These are phyloP conservation scores for Hortiboletus campestris DNA, from an alignment of 768 basidiomycete genomes.

Conservation along the genomic window DNA sequence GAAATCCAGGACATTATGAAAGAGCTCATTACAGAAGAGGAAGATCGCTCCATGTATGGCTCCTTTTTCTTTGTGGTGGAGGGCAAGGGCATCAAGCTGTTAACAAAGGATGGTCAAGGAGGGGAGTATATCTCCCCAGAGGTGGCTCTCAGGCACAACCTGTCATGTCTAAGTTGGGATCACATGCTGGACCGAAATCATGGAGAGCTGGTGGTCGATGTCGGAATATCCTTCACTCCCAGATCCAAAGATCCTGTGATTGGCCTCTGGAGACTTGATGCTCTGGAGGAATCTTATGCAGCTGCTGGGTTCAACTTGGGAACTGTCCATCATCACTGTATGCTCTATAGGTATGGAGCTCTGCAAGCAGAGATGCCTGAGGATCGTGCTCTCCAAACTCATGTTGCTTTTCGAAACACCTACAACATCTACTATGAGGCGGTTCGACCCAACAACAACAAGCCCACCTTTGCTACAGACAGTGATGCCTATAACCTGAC, in stretches of 20 bases:
- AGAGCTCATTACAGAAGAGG: not conserved
- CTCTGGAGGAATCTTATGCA: slow-evolving; percentile 9
- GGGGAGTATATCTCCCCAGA: not conserved
- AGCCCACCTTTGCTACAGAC: not conserved
- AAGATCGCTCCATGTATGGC: not conserved
- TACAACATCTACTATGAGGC: slow-evolving; percentile 21
- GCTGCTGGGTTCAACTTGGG: not conserved
- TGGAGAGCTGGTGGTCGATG: slow-evolving; percentile 1
- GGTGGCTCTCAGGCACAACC: not conserved
- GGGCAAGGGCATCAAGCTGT: slow-evolving; percentile 14
- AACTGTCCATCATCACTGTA: slow-evolving; percentile 6
- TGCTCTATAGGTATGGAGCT: slow-evolving; percentile 7
- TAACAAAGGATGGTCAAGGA: slow-evolving; percentile 7
- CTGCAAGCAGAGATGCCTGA: slow-evolving; percentile 17
- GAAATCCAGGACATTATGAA: not conserved
- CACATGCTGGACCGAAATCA: slow-evolving; percentile 1
- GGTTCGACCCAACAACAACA: slow-evolving; percentile 1
- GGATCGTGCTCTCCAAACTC: not conserved
- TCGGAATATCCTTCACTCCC: not conserved
- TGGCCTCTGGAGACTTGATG: slow-evolving; percentile 10
- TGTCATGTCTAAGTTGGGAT: slow-evolving; percentile 3
- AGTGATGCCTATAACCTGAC: slow-evolving; percentile 8
- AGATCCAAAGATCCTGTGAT: not conserved
- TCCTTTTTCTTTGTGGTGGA: slow-evolving; percentile 16
- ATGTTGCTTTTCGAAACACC: slow-evolving; percentile 11